These are phyloP conservation scores for Xanthoparmelia taractica DNA, from an alignment of 495 filamentous ascomycete genomes.

Conservation along the genomic window DNA sequence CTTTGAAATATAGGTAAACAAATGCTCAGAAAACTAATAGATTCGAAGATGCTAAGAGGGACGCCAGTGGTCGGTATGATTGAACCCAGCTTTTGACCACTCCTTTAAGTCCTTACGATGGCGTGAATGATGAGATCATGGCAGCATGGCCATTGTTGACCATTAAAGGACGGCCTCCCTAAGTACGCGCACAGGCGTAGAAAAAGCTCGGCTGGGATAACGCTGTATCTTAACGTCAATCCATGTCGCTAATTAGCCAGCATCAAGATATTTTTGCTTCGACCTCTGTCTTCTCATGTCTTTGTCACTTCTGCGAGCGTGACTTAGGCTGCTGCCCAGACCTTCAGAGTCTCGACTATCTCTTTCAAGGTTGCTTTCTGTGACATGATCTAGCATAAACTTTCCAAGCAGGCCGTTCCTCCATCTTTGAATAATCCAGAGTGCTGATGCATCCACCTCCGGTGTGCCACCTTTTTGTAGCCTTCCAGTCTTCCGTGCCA, in stretches of 20 bases:
- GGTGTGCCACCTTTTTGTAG: constrained; percentile 66
- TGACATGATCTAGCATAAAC: constrained; percentile 75
- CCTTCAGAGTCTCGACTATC: constrained; percentile 18
- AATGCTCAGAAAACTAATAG: too few relatives aligned
- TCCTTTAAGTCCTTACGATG: too few relatives aligned
- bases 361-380: constrained; percentile 36
- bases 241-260: background rate
- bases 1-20: too few relatives aligned
- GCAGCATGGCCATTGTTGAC: too few relatives aligned
- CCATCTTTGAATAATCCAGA: constrained; percentile 83
- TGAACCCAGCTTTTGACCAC: too few relatives aligned
- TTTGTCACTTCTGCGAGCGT: constrained; percentile 38
- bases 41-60: too few relatives aligned
- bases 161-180: too few relatives aligned
- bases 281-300: constrained; percentile 31
- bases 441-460: constrained; percentile 63
- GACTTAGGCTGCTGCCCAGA: constrained; percentile 36
- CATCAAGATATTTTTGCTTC: constrained; percentile 8
- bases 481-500: constrained; percentile 67
- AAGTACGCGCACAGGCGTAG: too few relatives aligned
- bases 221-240: background rate
- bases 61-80: too few relatives aligned
- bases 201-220: constrained; percentile 48
- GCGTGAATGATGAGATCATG: constrained; percentile 53
- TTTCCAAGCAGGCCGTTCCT: constrained; percentile 64